Conservation (phyloP, 768 basidiomycete species). For the Infundibulicybe gibba region DNA sequence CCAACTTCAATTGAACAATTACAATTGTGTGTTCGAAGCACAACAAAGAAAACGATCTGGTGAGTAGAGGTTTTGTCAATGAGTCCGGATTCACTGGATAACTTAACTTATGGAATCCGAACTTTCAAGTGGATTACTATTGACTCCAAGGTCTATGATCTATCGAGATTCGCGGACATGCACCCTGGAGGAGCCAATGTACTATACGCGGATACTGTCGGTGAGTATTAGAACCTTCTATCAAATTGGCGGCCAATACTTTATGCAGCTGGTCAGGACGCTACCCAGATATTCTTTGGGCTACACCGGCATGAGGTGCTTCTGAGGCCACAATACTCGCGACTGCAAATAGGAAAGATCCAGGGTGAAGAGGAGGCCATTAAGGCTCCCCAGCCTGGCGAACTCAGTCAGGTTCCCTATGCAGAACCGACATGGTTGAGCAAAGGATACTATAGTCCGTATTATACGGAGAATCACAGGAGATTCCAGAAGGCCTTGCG, state of each 20-base stretch:
- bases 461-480: constrained; percentile 72
- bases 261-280: constrained; percentile 62
- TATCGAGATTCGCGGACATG: constrained; percentile 76
- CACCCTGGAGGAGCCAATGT: constrained; percentile 86
- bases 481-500: constrained; percentile 75
- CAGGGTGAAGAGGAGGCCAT: constrained; percentile 54
- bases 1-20: not conserved
- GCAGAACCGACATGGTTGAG: constrained; percentile 83
- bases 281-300: constrained; percentile 80
- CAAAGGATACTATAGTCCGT: constrained; percentile 66
- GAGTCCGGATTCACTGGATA: not conserved
- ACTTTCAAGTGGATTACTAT: constrained; percentile 70
- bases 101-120: not conserved
- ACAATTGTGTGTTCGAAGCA: constrained; percentile 49
- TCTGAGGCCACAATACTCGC: constrained; percentile 64
- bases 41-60: constrained; percentile 81
- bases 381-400: constrained; percentile 51
- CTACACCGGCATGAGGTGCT: constrained; percentile 84
- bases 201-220: constrained; percentile 59
- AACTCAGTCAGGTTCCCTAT: constrained; percentile 76
- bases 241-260: not conserved
- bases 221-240: constrained; percentile 31
- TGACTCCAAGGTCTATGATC: constrained; percentile 77
- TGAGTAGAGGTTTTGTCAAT: constrained; percentile 27
- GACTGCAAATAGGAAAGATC: constrained; percentile 65